A percentile compares a stretch with the other conserved stretches of the same genome.
Evolutionary conservation across 73 alveolate species (phyloP).

Genomic region (Paramecium caudatum): DNA sequence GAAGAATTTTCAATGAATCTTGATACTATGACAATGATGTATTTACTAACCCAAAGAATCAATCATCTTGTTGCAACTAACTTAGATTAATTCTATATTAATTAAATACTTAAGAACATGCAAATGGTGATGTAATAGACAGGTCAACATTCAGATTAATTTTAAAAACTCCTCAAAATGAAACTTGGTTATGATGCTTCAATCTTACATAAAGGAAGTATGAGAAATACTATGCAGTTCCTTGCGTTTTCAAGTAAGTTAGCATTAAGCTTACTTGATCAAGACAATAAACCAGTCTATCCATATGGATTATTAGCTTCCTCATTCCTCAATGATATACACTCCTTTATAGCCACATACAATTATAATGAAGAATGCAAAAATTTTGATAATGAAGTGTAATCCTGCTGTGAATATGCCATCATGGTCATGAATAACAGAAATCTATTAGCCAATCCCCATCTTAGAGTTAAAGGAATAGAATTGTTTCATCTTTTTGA

Average conservation of each 20-base stretch:
- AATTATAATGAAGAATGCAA: background rate
- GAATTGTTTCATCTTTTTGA: conserved; percentile 43
- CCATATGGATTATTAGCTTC: conserved; percentile 61
- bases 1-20: background rate
- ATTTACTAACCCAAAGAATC: conserved; percentile 17
- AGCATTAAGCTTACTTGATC: conserved; percentile 6
- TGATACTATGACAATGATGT: background rate
- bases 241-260: conserved; percentile 16
- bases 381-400: background rate
- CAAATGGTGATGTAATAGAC: background rate
- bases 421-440: background rate
- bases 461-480: conserved; percentile 58
- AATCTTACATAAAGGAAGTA: background rate
- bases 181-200: conserved; percentile 5
- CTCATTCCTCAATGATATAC: conserved; percentile 27
- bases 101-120: background rate
- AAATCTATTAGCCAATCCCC: conserved; percentile 23
- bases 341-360: background rate
- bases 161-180: background rate
- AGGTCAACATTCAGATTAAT: conserved; percentile 1
- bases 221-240: background rate
- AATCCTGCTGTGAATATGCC: background rate
- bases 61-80: background rate
- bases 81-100: background rate
- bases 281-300: conserved; percentile 2